Evolutionary conservation across 2,329 filamentous ascomycete genomes (phyloP), one percentile per base, ranked within the genome.

Genomic region (Atkinsonella hypoxylon): DNA sequence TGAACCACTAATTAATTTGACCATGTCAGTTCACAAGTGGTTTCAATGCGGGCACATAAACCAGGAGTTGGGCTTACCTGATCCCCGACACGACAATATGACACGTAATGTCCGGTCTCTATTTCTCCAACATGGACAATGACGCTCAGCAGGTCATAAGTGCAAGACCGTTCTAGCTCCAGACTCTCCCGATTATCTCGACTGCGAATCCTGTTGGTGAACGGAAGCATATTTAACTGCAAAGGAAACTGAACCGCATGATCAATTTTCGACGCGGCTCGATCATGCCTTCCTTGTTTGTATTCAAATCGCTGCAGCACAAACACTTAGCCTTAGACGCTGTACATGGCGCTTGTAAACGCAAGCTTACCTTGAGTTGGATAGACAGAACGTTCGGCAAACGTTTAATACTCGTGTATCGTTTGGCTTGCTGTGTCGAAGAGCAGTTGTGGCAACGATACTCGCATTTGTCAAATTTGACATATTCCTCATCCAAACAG

Each of bases 61-160:
- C 26, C 26, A 26, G 26, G 31, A 8, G 55, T 31, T n/a, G 43
- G 15, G 22, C 49, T 54, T 58, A 69, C 68, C 72, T 86, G 80
- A 50, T 87, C 85, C 4, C 83, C 86, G 53, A 91, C 85, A 45
- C 88, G 75, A 53, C 87, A 89, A 65, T 94, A 96, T n/a, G 85
- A 87, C 51, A 90, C 82, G 62, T 95, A 96, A 63, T 96, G 89
- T 15, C 90, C 91, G 1, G 88, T 89, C 60, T 96, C 89, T 51
- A 96, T 85, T 66, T 91, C 89, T 48, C 91, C 91, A 53, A 94
- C 87, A 62, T 97, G 91, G 39, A 95, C 90, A 20, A 97, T 85
- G 2, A 95, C 90, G 55, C 87, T 89, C 17, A 90, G 78, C 1
- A 97, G 77, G 58, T 95, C 89, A 64, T 96, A 97, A 5, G 85